Conservation (phyloP, 129 eudicot species). For the Gnaphalium uliginosum region DNA sequence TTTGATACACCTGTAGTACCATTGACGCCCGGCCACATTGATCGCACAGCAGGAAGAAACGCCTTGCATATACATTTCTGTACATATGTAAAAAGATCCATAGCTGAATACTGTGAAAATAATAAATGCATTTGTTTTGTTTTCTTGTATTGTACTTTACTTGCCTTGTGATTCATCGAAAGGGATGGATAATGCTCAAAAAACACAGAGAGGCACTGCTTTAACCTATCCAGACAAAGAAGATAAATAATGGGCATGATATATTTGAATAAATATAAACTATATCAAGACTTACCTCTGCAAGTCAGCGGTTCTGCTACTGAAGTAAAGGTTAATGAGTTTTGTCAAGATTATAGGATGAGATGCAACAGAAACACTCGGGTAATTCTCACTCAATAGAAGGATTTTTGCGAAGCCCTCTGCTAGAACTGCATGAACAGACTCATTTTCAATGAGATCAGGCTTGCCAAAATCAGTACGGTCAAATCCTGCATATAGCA, state of each 20-base stretch:
- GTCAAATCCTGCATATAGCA: constrained; percentile 66
- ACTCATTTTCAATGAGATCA: constrained; percentile 66
- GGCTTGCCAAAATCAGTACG: constrained; percentile 32
- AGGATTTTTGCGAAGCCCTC: constrained; percentile 94
- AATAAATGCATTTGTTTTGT: not conserved
- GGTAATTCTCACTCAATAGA: constrained; percentile 73
- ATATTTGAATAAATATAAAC: not conserved
- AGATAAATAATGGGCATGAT: not conserved
- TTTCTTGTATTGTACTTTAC: constrained; percentile 2
- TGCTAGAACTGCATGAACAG: constrained; percentile 70
- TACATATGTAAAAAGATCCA: constrained; percentile 14
- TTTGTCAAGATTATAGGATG: constrained; percentile 62
- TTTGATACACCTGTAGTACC: constrained; percentile 64
- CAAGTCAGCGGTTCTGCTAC: constrained; percentile 46
- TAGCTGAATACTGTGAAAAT: not conserved
- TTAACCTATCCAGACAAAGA: constrained; percentile 54
- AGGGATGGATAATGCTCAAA: constrained; percentile 94
- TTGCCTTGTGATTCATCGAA: constrained; percentile 87
- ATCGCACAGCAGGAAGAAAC: constrained; percentile 71
- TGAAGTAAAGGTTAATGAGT: constrained; percentile 73
- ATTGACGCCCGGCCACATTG: constrained; percentile 94
- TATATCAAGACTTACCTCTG: constrained; percentile 49
- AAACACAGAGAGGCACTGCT: constrained; percentile 90
- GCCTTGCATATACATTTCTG: constrained; percentile 86
- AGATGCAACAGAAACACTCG: constrained; percentile 47